Base-by-base conservation (phyloP, 1,284 basidiomycete species). In the Ganoderma multipileum region DNA sequence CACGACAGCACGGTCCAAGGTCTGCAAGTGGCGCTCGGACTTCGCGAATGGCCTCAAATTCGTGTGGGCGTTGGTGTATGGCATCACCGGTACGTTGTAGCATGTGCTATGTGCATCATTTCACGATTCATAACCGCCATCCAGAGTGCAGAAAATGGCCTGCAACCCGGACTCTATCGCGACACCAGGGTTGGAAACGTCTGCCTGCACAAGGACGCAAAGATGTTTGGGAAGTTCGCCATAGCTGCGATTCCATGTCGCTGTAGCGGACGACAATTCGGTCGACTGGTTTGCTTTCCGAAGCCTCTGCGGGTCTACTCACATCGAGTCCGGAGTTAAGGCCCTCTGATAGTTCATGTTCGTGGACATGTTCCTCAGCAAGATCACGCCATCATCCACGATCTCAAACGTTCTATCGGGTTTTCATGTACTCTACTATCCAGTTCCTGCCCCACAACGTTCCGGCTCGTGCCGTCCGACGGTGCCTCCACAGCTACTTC, bases 361-460 rank as follows among this genome's bases (percentile, higher is more conserved):
- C 9, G 64, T 39, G 7, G 36, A 64, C 26, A 63, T 47, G 1
- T 47, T 66, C 12, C 63, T 66, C 36, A 23, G 61, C 26, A 28
- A 7, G 3, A 6, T 12, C 16, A 57, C 33, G 8, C 33, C 4
- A 33, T 33, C 1, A 33, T n/a, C n/a, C n/a, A 71, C 38, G 66
- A 71, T 18, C 69, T 71, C n/a, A 68, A 72, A 36, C 71, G 0
- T 38, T 72, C 54, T 54, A 69, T 30, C 68, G 66, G 18, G 66
- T 66, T n/a, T 23, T 72, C 8, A 36, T 72, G 36, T 69, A 59
- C 28, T 55, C 36, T n/a, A 64, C 66, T 3, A 42, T 69, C 3
- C 66, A 66, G 0, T 61, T 50, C 30, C 63, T 72, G 4, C 57
- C 38, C 18, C 57, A n/a, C 66, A 72, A 65, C 16, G 33, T 61